A percentile compares a stretch with the other conserved stretches of the same genome.
Conservation (phyloP, 2,329 filamentous ascomycete genomes). For the Microsporum canis region DNA sequence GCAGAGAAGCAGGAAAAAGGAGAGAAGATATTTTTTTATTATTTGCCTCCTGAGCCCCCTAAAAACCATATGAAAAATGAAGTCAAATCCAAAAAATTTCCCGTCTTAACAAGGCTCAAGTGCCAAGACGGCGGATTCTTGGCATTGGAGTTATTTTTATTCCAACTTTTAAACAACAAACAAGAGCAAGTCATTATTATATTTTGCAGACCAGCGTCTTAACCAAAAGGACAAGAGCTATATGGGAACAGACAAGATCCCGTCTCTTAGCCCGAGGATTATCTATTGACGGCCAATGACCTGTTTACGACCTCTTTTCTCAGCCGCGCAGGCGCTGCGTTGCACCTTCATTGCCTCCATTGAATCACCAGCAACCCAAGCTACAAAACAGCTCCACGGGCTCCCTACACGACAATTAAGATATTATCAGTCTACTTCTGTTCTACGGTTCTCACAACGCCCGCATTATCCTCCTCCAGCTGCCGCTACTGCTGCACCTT, state of each 20-base stretch:
- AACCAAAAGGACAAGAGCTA: neutral
- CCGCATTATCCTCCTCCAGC: neutral
- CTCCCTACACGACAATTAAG: neutral
- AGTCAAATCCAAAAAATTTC: neutral
- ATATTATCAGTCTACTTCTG: neutral
- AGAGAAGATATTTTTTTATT: neutral
- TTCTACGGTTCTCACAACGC: neutral
- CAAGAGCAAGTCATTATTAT: too few species aligned
- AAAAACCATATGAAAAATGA: neutral
- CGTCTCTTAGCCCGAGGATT: neutral
- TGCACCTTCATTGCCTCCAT: constrained; percentile 5
- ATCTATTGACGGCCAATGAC: constrained; percentile 1
- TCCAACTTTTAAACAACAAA: neutral
- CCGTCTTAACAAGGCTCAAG: neutral
- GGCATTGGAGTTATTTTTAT: neutral
- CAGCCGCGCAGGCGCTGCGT: constrained; percentile 11
- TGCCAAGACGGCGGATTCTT: neutral
- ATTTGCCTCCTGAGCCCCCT: neutral
- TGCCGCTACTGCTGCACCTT: neutral
- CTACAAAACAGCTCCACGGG: neutral
- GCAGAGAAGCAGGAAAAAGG: neutral
- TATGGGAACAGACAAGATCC: neutral
- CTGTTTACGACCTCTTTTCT: constrained; percentile 9
- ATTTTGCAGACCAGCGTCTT: too few species aligned
- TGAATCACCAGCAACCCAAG: neutral